These are phyloP conservation scores for Coemansia sp. DNA, from an alignment of 192 early-diverging fungal species.

Conservation along the genomic window DNA sequence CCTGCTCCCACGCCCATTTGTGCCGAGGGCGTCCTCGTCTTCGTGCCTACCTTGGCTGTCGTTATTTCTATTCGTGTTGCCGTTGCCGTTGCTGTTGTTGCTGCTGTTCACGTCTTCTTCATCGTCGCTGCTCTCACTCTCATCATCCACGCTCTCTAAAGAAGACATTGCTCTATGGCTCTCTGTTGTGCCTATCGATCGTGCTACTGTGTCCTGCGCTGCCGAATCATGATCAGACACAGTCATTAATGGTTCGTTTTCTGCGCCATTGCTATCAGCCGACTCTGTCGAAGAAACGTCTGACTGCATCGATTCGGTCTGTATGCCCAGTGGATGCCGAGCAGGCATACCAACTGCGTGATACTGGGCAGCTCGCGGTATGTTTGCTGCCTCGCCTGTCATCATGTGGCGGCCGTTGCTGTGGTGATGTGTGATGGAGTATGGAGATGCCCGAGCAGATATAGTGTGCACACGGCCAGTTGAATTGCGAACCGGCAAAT, in stretches of 20 bases:
- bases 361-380: conserved; percentile 51
- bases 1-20: not conserved
- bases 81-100: not conserved
- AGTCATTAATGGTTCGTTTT: not conserved
- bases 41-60: not conserved
- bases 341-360: conserved; percentile 50
- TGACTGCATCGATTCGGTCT: conserved; percentile 36
- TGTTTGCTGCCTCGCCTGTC: conserved; percentile 31
- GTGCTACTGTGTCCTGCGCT: not conserved
- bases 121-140: not conserved
- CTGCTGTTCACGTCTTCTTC: not conserved
- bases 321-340: conserved; percentile 48
- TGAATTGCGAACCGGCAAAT: conserved; percentile 22
- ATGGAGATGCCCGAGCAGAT: conserved; percentile 28
- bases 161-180: not conserved
- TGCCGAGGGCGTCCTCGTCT: not conserved
- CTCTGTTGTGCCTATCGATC: not conserved
- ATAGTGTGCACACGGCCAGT: conserved; percentile 12
- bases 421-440: conserved; percentile 11
- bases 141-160: conserved; percentile 5
- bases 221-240: not conserved
- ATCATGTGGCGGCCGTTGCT: conserved; percentile 8
- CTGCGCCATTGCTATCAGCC: conserved; percentile 9
- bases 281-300: conserved; percentile 36
- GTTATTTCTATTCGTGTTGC: not conserved